Percentiles rank a stretch among this genome's conserved stretches.
Evolutionary conservation across 768 basidiomycete species (phyloP).

Genomic region (Leccinellum albellum): DNA sequence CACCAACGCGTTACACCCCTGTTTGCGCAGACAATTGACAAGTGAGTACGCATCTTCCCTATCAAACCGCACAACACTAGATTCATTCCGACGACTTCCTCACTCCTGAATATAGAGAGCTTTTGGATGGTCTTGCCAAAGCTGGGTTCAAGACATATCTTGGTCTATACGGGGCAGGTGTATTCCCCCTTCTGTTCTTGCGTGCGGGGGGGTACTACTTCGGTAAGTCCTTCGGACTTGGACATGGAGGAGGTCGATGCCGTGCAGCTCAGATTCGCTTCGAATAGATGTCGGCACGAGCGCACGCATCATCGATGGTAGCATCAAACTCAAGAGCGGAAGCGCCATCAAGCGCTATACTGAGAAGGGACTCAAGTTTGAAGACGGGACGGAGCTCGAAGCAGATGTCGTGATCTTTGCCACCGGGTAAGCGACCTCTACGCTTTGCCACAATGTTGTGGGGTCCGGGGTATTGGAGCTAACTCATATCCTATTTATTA

Average conservation of each 20-base stretch:
- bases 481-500: not conserved
- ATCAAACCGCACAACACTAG: not conserved
- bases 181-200: constrained; percentile 24
- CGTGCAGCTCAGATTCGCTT: not conserved
- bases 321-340: constrained; percentile 51
- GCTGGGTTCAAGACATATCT: constrained; percentile 38
- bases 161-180: constrained; percentile 34
- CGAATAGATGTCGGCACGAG: constrained; percentile 37
- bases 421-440: constrained; percentile 20
- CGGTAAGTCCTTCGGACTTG: constrained; percentile 19
- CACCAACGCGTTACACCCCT: constrained; percentile 18
- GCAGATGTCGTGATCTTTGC: constrained; percentile 34
- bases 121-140: constrained; percentile 35
- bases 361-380: constrained; percentile 27
- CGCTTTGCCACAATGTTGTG: not conserved
- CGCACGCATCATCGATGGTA: constrained; percentile 42
- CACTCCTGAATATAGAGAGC: constrained; percentile 22
- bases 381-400: constrained; percentile 28
- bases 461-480: not conserved
- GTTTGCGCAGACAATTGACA: constrained; percentile 23
- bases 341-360: constrained; percentile 31
- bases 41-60: constrained; percentile 12
- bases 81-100: not conserved
- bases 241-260: too few species aligned
- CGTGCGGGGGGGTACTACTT: constrained; percentile 41